phyloP scores from a whole-genome alignment of 1,139 yeast species.

The Kurtzmaniella quercitrusa region DNA sequence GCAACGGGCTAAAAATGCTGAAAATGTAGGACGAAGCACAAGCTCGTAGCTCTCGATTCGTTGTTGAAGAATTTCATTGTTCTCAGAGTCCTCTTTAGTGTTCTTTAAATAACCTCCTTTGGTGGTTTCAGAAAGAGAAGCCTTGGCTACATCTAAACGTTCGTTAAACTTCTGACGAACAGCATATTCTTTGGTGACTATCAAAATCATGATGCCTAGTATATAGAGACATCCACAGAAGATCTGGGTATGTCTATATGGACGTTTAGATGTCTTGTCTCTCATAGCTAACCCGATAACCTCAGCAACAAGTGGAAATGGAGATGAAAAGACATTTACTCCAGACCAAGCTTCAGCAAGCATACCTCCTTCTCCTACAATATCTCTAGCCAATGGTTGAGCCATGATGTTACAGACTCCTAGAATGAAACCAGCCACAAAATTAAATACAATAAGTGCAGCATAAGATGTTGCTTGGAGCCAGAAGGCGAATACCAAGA shows the following conservation, averaged over 20 bases:
- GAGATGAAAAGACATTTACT: constrained; percentile 44
- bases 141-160: constrained; percentile 11
- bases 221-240: constrained; percentile 51
- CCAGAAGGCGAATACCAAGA: constrained; percentile 49
- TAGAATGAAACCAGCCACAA: constrained; percentile 49
- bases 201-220: constrained; percentile 22
- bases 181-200: constrained; percentile 29
- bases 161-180: constrained; percentile 17
- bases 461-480: constrained; percentile 49
- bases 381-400: constrained; percentile 57
- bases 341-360: constrained; percentile 61
- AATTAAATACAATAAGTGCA: constrained; percentile 48
- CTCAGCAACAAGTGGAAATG: constrained; percentile 45
- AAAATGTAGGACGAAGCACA: constrained; percentile 5
- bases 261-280: constrained; percentile 25
- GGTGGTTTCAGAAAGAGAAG: constrained; percentile 5
- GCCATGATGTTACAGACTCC: constrained; percentile 67
- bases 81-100: background rate
- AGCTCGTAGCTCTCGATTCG: constrained; percentile 10
- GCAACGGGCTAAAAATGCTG: constrained; percentile 6
- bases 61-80: background rate
- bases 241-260: constrained; percentile 57
- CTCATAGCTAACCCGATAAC: constrained; percentile 46
- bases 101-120: constrained; percentile 12
- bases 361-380: constrained; percentile 31